phyloP scores from a whole-genome alignment of 208 protist species.

The Acanthamoeba divionensis region DNA sequence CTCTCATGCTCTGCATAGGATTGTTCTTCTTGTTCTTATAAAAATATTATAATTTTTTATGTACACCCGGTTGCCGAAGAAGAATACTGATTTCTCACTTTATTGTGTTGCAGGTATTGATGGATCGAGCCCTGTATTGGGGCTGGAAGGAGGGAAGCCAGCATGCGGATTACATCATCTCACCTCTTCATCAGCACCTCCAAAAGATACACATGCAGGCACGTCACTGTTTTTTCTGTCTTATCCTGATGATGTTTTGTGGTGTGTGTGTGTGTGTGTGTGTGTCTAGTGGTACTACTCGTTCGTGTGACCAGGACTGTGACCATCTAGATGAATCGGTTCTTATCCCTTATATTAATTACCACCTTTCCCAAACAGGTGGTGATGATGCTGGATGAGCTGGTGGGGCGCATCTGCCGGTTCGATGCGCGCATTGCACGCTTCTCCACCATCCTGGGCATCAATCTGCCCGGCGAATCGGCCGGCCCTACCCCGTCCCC shows the following conservation, averaged over 20 bases:
- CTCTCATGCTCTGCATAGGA: not conserved
- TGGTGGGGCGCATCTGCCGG: not conserved
- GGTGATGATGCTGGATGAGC: constrained; percentile 37
- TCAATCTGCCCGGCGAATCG: not conserved
- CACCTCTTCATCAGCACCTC: not conserved
- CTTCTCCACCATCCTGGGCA: constrained; percentile 10
- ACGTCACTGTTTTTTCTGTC: no score
- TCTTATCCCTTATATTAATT: no score
- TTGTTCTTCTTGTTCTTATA: not conserved
- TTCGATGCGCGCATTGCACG: not conserved
- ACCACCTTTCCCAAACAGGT: not conserved
- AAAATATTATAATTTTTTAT: no score
- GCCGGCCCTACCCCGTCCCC: not conserved
- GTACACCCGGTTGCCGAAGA: no score
- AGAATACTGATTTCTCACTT: not conserved
- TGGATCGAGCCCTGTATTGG: not conserved
- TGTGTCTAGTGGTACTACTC: no score
- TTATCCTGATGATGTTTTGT: no score
- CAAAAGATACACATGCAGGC: not conserved
- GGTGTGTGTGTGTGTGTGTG: no score
- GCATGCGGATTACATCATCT: not conserved
- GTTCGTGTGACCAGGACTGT: no score
- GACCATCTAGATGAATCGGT: no score
- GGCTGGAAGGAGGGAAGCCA: constrained; percentile 10
- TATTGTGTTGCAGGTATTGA: not conserved